Base-by-base conservation (phyloP, 2,329 filamentous ascomycete species). In the Verticillium nubilum region DNA sequence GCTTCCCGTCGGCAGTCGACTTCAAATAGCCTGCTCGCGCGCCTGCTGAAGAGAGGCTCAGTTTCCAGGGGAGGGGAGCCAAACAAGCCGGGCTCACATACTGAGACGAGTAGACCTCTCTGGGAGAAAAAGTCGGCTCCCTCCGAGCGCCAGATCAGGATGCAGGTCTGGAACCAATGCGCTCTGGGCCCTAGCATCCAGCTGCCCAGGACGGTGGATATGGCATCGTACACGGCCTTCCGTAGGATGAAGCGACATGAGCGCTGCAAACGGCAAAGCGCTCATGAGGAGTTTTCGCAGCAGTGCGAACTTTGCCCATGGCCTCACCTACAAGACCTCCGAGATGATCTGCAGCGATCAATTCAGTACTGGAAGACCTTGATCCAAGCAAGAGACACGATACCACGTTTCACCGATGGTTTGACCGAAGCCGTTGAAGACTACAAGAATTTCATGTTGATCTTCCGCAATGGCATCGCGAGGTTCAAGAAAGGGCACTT, bases 281-380 rank as follows among this genome's bases (percentile, higher is more conserved):
- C 27, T 4, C 63, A 62, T 33, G 25, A 29, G 6, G 9, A 19
- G 17, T 29, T 27, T n/a, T 54, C 54, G 4, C 19, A 53, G 19
- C 28, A 27, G 3, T 65, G 63, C 12, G 61, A 65, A 23, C 23
- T 65, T 19, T 31, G 54, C 12, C 58, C 61, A 1, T 65, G 62
- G 62, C 58, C 54, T 10, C 12, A 19, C 9, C 35, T 63, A 1
- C 33, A 56, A 4, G 58, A 63, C 5, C 62, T 65, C 12, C 56
- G 58, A 3, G 47, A 53, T 1, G 55, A 56, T 0, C 31, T 64
- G 17, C 25, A 59, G 23, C 58, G 59, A 2, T 61, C 63, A 37
- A 31, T 61, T 3, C 28, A 37, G 1, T 64, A 64, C 29, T 64
- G 63, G 63, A 62, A 56, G n/a, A 52, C 62, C 1, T 6, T 54